These are phyloP conservation scores for Starmerella stigmatis DNA, from an alignment of 805 yeast species.

Conservation along the genomic window DNA sequence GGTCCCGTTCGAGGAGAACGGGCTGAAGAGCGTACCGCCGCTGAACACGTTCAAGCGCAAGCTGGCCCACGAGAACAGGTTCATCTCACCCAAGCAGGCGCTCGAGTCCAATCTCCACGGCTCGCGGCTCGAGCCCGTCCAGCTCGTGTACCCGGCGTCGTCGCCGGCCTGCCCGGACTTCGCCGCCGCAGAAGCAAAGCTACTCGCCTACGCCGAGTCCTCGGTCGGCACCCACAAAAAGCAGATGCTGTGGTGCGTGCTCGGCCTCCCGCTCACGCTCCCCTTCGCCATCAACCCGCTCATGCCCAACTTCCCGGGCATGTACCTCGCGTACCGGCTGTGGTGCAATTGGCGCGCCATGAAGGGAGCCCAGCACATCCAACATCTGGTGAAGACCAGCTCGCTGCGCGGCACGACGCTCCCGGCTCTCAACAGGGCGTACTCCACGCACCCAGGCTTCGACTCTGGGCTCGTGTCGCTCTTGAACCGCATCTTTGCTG, in stretches of 20 bases:
- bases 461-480: slow-evolving; percentile 6
- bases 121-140: slow-evolving; percentile 26
- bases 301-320: slow-evolving; percentile 88
- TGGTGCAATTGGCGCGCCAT: slow-evolving; percentile 78
- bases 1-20: slow-evolving; percentile 71
- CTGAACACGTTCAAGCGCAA: slow-evolving; percentile 46
- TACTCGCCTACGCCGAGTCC: slow-evolving; percentile 36
- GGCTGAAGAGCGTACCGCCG: slow-evolving; percentile 68
- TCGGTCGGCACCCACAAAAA: slow-evolving; percentile 47
- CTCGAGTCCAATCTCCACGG: slow-evolving; percentile 15
- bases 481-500: slow-evolving; percentile 14
- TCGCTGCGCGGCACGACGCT: slow-evolving; percentile 31
- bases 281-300: slow-evolving; percentile 77
- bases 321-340: slow-evolving; percentile 67
- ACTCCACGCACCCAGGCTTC: slow-evolving; percentile 1
- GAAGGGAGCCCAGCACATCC: slow-evolving; percentile 60
- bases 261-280: slow-evolving; percentile 63
- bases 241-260: slow-evolving; percentile 42
- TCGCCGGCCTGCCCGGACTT: slow-evolving; percentile 26
- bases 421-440: slow-evolving; percentile 14
- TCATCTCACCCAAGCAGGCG: slow-evolving; percentile 17
- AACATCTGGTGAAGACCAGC: slow-evolving; percentile 40
- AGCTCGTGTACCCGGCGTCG: slow-evolving; percentile 41
- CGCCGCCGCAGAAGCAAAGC: slow-evolving; percentile 24
- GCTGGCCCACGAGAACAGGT: slow-evolving; percentile 30